These are phyloP conservation scores for Clitopilus passeckerianus DNA, from an alignment of 768 basidiomycete species.

Conservation along the genomic window DNA sequence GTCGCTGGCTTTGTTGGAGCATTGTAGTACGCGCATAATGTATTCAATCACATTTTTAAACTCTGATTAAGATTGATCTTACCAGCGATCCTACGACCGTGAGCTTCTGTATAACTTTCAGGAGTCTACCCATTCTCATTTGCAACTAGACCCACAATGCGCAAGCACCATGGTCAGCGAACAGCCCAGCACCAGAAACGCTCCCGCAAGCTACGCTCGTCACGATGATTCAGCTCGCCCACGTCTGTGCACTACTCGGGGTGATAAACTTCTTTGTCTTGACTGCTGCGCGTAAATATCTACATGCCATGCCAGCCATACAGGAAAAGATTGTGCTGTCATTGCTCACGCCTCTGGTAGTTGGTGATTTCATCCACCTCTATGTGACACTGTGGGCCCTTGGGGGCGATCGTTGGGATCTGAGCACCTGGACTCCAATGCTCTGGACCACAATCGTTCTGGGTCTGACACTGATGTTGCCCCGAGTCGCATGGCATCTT, in stretches of 20 bases:
- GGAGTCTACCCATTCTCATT: slow-evolving; percentile 1
- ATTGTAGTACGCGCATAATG: slow-evolving; percentile 29
- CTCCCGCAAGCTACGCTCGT: slow-evolving; percentile 63
- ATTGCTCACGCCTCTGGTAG: slow-evolving; percentile 60
- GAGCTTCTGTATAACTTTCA: slow-evolving; percentile 18
- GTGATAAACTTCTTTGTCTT: slow-evolving; percentile 66
- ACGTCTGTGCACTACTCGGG: slow-evolving; percentile 73
- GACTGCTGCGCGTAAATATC: slow-evolving; percentile 52
- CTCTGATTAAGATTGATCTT: slow-evolving; percentile 2
- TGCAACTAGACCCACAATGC: slow-evolving; percentile 56
- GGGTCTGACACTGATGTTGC: slow-evolving; percentile 62
- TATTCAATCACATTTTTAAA: neutral
- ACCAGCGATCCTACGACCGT: slow-evolving; percentile 59
- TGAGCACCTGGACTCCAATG: slow-evolving; percentile 62
- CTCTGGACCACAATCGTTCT: slow-evolving; percentile 61
- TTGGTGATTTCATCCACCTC: slow-evolving; percentile 67
- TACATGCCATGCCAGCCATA: slow-evolving; percentile 50
- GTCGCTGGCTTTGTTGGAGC: slow-evolving; percentile 63
- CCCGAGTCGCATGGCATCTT: slow-evolving; percentile 69
- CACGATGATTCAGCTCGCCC: slow-evolving; percentile 70
- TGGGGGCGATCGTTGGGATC: slow-evolving; percentile 63
- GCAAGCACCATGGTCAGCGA: slow-evolving; percentile 69
- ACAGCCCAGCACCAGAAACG: slow-evolving; percentile 37
- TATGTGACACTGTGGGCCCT: slow-evolving; percentile 70
- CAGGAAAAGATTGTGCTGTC: slow-evolving; percentile 70